phyloP scores from a whole-genome alignment of 371 early-diverging fungal genomes.

The Batkoa obscura region DNA sequence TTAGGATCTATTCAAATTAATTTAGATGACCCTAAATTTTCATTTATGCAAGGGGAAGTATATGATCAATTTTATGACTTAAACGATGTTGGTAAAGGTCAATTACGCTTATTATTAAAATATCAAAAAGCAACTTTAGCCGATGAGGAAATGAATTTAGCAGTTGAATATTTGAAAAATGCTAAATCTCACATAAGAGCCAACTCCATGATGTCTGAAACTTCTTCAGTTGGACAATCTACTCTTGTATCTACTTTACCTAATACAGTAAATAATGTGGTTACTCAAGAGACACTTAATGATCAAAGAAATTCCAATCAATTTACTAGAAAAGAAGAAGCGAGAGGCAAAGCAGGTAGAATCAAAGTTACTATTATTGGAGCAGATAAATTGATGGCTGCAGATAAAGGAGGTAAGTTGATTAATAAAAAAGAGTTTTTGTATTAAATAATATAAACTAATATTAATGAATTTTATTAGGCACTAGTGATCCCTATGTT shows the following conservation, averaged over 20 bases:
- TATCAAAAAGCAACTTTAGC: not conserved
- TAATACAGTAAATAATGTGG: slow-evolving; percentile 1
- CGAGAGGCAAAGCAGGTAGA: slow-evolving; percentile 11
- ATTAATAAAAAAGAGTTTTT: not conserved
- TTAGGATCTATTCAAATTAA: not conserved
- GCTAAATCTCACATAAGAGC: not conserved
- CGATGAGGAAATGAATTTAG: not conserved
- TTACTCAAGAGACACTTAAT: not conserved
- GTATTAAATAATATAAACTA: not conserved
- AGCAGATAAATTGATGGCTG: slow-evolving; percentile 31
- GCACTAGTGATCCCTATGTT: slow-evolving; percentile 70
- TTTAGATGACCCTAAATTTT: not conserved
- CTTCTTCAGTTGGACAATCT: not conserved
- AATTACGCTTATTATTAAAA: not conserved
- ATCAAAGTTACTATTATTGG: slow-evolving; percentile 22
- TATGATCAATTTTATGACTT: not conserved
- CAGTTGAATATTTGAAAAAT: not conserved
- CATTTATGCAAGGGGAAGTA: not conserved
- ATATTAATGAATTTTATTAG: slow-evolving; percentile 8
- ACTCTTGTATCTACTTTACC: not conserved
- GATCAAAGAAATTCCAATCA: not conserved
- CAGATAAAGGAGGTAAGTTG: slow-evolving; percentile 22
- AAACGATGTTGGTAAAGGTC: not conserved
- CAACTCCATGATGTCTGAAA: not conserved
- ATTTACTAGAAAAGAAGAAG: not conserved